Conservation (phyloP, 768 basidiomycete species). For the Boletus vermiculosoides region DNA sequence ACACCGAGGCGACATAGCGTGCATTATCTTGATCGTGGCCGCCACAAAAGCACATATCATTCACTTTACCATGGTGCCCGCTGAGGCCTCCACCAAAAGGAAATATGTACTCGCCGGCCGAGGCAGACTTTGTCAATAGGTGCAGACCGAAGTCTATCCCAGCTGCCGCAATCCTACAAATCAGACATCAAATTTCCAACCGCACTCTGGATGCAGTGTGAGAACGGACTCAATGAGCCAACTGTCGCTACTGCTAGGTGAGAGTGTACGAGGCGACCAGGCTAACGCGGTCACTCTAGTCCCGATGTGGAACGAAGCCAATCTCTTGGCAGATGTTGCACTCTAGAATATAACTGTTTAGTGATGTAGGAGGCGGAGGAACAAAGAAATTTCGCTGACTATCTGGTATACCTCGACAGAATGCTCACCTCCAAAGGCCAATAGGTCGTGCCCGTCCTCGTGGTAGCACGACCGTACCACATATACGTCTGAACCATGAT, state of each 20-base stretch:
- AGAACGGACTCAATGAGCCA: constrained; percentile 70
- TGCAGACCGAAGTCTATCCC: constrained; percentile 69
- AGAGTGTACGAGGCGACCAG: constrained; percentile 70
- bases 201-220: constrained; percentile 1
- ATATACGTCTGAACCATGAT: constrained; percentile 59
- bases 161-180: constrained; percentile 62
- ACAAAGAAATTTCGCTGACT: constrained; percentile 40
- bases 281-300: constrained; percentile 69
- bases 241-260: constrained; percentile 59
- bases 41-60: constrained; percentile 78
- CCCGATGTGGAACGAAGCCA: constrained; percentile 77
- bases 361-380: neutral
- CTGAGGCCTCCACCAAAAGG: constrained; percentile 77
- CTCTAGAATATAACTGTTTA: constrained; percentile 32
- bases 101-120: constrained; percentile 52
- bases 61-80: constrained; percentile 77
- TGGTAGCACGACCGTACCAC: constrained; percentile 61
- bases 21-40: constrained; percentile 65
- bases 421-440: constrained; percentile 74
- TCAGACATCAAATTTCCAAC: constrained; percentile 6
- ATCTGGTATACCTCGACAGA: constrained; percentile 68
- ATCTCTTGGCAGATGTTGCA: constrained; percentile 41
- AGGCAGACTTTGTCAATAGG: constrained; percentile 57
- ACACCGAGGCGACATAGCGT: constrained; percentile 78
- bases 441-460: constrained; percentile 61